Conservation (phyloP, 1,284 basidiomycete genomes). For the Golubevia pallescens region DNA sequence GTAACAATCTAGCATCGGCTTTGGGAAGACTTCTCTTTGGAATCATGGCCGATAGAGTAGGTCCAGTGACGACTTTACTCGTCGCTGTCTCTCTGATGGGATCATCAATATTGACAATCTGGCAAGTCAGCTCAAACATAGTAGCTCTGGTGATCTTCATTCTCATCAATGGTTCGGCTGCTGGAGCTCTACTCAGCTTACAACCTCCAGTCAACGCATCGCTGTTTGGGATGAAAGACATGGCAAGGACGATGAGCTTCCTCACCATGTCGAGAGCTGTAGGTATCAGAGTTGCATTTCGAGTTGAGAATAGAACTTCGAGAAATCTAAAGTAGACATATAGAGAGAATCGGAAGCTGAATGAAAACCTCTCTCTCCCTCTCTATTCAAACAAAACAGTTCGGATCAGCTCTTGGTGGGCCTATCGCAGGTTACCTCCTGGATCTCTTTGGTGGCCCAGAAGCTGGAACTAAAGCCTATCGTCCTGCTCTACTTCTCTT, state of each 20-base stretch:
- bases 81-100: constrained; percentile 24
- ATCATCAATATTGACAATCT: constrained; percentile 27
- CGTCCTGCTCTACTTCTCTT: constrained; percentile 28
- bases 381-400: constrained; percentile 4
- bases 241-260: constrained; percentile 15
- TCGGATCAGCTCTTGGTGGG: constrained; percentile 29
- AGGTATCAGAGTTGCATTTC: neutral
- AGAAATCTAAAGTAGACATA: no score
- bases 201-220: constrained; percentile 35
- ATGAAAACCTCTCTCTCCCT: no score
- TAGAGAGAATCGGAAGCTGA: no score
- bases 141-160: constrained; percentile 27
- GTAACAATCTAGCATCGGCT: constrained; percentile 34
- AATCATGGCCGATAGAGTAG: constrained; percentile 30
- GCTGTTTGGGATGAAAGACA: constrained; percentile 30
- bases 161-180: constrained; percentile 31
- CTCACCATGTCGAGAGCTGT: neutral
- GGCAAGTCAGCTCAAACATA: constrained; percentile 23
- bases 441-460: constrained; percentile 28
- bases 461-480: constrained; percentile 20
- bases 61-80: constrained; percentile 29
- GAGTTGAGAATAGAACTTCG: no score
- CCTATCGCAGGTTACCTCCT: constrained; percentile 33
- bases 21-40: constrained; percentile 31
- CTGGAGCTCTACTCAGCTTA: constrained; percentile 29